phyloP scores from a whole-genome alignment of 495 filamentous ascomycete genomes.

The Talaromyces adpressus region DNA sequence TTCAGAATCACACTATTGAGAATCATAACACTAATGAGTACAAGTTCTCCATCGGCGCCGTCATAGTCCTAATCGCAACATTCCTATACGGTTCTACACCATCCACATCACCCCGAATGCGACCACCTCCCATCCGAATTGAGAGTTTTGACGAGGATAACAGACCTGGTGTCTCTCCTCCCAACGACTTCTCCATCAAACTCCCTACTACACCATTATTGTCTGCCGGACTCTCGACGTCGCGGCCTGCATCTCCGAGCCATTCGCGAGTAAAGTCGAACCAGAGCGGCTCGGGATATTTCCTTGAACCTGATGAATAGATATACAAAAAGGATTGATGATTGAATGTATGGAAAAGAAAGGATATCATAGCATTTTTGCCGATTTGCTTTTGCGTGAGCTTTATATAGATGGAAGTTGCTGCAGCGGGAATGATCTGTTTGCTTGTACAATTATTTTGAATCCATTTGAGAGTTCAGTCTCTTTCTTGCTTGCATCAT shows the following conservation, averaged over 20 bases:
- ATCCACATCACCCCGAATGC: constrained; percentile 30
- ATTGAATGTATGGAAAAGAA: not conserved
- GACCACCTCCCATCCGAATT: constrained; percentile 70
- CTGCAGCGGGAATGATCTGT: not conserved
- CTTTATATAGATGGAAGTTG: not conserved
- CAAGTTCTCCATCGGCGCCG: constrained; percentile 79
- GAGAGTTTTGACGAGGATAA: constrained; percentile 52
- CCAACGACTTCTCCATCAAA: constrained; percentile 46
- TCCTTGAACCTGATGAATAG: constrained; percentile 6
- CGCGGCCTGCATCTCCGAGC: constrained; percentile 60
- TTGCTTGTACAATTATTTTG: not conserved
- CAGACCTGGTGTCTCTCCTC: constrained; percentile 14
- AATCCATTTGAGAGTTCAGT: not conserved
- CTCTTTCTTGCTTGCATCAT: not conserved
- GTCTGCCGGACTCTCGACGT: constrained; percentile 50
- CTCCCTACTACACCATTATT: constrained; percentile 44
- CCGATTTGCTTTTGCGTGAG: not conserved
- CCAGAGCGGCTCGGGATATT: constrained; percentile 16
- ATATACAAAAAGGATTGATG: not conserved
- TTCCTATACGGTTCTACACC: constrained; percentile 61
- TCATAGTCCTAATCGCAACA: constrained; percentile 69
- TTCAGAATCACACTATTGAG: not conserved
- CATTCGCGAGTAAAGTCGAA: constrained; percentile 39
- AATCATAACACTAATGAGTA: constrained; percentile 7
- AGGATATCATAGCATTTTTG: not conserved